Percentiles rank a stretch among this genome's conserved stretches.
Evolutionary conservation across 805 yeast genomes (phyloP).

Genomic region (Starmerella roubikii): DNA sequence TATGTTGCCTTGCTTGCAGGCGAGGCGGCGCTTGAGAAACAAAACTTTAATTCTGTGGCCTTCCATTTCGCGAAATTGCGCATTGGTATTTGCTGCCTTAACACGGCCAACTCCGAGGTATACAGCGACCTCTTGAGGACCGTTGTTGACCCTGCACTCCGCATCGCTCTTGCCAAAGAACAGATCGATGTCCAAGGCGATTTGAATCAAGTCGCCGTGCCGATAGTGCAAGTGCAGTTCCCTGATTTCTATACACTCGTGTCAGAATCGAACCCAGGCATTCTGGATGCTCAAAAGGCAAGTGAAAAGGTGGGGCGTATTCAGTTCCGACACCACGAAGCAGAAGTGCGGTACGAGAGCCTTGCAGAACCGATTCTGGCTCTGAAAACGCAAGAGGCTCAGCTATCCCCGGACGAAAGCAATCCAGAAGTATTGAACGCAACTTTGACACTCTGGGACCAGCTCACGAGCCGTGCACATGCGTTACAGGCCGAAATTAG

Average conservation of each 20-base stretch:
- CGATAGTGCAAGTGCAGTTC: slow-evolving; percentile 34
- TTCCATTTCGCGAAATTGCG: slow-evolving; percentile 46
- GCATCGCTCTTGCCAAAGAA: slow-evolving; percentile 37
- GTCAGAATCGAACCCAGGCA: slow-evolving; percentile 29
- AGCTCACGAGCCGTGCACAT: slow-evolving; percentile 2
- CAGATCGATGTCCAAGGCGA: slow-evolving; percentile 27
- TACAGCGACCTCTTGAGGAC: slow-evolving; percentile 39
- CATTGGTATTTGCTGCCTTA: slow-evolving; percentile 43
- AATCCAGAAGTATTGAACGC: slow-evolving; percentile 24
- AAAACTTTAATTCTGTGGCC: slow-evolving; percentile 43
- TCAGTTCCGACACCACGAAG: slow-evolving; percentile 48
- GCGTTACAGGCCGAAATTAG: slow-evolving; percentile 25
- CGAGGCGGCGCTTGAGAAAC: slow-evolving; percentile 36
- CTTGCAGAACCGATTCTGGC: slow-evolving; percentile 36
- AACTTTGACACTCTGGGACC: slow-evolving; percentile 9
- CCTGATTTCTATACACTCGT: slow-evolving; percentile 29
- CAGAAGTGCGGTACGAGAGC: slow-evolving; percentile 55
- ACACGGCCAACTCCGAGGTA: slow-evolving; percentile 18
- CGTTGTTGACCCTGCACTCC: slow-evolving; percentile 53
- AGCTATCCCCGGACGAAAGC: slow-evolving; percentile 8
- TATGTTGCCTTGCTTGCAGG: slow-evolving; percentile 39
- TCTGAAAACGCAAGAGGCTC: slow-evolving; percentile 21
- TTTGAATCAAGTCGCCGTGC: slow-evolving; percentile 28
- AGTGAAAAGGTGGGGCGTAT: slow-evolving; percentile 24
- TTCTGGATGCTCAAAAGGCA: slow-evolving; percentile 18